Base-by-base conservation (phyloP, 371 early-diverging fungal genomes). In the Rhizopus microsporus region DNA sequence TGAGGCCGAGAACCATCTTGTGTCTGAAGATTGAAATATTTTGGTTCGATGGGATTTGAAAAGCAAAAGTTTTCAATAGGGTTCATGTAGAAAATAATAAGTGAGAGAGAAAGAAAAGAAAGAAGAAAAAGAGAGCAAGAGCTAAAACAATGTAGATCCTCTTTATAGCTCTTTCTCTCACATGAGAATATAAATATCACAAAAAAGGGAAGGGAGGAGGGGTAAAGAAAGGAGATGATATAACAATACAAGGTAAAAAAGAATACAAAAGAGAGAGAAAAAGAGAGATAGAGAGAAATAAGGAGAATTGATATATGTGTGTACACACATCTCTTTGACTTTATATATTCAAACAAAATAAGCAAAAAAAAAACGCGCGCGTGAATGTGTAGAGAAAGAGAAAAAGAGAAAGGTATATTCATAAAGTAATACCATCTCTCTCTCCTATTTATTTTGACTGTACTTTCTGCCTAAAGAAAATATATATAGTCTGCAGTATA, bases 121-220 rank as follows among this genome's bases (percentile, higher is more conserved):
- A 52, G 45, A 46, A 52, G n/a, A 31, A 56, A 32, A 46, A 46
- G 29, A 42, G 17, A 57, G 38, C 16, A 57, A 49, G 30, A 49
- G 29, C 32, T 10, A 17, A 50, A 49, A 38, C 38, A 39, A 49
- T 50, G 15, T 39, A 50, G 39, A 15, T 32, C 37, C 9, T 37
- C 37, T 13, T 5, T 49, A 7, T 49, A 17, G 38, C 37, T 23
- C 23, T 23, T 23, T 23, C 34, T 35, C 51, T 35, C 51, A 51
- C 51, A 51, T 13, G 37, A 17, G 30, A 30, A 13, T 47, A 47
- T 51, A 38, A 48, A 16, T 48, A 48, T 56, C 49, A 59, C 44
- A 59, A 51, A 51, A 45, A 35, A 8, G 34, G 35, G 37, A 16
- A 30, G 17, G 35, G 38, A 33, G 46, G 42, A 23, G 46, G 52